A percentile compares a stretch with the other conserved stretches of the same genome.
These are phyloP conservation scores for Saccharomyces pastorianus DNA, from an alignment of 1,139 yeast genomes.

Conservation along the genomic window DNA sequence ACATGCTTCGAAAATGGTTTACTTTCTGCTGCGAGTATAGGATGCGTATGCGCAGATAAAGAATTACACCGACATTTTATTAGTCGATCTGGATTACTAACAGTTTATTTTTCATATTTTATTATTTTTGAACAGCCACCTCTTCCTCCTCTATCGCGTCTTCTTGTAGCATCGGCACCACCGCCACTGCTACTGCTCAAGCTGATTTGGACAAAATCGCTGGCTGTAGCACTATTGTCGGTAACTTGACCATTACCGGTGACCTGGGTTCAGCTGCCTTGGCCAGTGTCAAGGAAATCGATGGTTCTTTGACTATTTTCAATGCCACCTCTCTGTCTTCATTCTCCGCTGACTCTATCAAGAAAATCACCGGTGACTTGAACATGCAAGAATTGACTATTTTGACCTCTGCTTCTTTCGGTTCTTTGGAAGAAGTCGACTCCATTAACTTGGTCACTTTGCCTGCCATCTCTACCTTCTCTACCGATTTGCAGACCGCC, in stretches of 20 bases:
- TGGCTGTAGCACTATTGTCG: conserved; percentile 73
- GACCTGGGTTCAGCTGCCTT: conserved; percentile 48
- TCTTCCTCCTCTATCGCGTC: conserved; percentile 26
- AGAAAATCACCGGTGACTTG: conserved; percentile 66
- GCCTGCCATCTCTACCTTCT: conserved; percentile 66
- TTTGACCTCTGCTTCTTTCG: conserved; percentile 63
- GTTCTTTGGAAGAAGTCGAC: conserved; percentile 76
- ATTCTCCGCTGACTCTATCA: conserved; percentile 71
- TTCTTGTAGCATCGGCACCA: conserved; percentile 39
- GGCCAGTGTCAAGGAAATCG: conserved; percentile 56
- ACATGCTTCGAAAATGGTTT: no score
- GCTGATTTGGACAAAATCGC: conserved; percentile 67
- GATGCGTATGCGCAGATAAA: neutral
- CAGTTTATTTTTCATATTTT: neutral
- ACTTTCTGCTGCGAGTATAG: neutral
- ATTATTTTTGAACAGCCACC: neutral
- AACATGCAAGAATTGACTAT: conserved; percentile 57
- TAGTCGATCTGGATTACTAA: neutral
- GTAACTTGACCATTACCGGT: conserved; percentile 70
- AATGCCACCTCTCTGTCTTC: conserved; percentile 57
- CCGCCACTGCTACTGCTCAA: conserved; percentile 69
- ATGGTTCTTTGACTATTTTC: conserved; percentile 63
- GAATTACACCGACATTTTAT: neutral
- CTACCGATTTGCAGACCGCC: conserved; percentile 72
- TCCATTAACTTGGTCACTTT: conserved; percentile 70